Percentiles rank a stretch among this genome's conserved stretches.
Evolutionary conservation across 306 rosid species (phyloP).

Genomic region (Alnus rubra): DNA sequence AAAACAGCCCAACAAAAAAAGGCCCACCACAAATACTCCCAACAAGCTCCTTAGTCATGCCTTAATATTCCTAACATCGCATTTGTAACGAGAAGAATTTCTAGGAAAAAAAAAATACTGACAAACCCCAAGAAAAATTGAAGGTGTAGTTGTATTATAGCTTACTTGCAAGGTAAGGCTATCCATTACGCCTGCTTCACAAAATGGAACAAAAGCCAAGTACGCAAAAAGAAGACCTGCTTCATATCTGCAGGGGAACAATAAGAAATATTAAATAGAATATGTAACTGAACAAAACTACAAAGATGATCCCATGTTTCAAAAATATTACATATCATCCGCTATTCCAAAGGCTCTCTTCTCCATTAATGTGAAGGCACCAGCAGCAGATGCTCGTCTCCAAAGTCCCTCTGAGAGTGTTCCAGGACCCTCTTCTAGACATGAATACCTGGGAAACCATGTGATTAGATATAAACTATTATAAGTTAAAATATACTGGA

Average conservation of each 20-base stretch:
- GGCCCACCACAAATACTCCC: not conserved
- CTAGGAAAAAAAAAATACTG: conserved; percentile 13
- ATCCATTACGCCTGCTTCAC: conserved; percentile 82
- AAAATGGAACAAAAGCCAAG: conserved; percentile 88
- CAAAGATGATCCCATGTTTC: conserved; percentile 26
- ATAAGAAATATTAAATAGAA: conserved; percentile 14
- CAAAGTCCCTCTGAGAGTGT: conserved; percentile 82
- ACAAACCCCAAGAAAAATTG: conserved; percentile 11
- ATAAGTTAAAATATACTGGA: conserved; percentile 4
- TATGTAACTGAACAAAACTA: conserved; percentile 29
- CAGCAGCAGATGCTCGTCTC: conserved; percentile 79
- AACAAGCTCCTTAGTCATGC: not conserved
- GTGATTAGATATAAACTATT: conserved; percentile 26
- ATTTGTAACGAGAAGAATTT: conserved; percentile 2
- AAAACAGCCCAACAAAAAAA: not conserved
- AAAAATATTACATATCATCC: conserved; percentile 75
- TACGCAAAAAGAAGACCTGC: conserved; percentile 92
- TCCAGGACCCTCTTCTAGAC: conserved; percentile 53
- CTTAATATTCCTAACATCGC: conserved; percentile 1
- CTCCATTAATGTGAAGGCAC: conserved; percentile 73
- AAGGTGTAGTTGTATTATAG: conserved; percentile 19
- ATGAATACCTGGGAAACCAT: conserved; percentile 51
- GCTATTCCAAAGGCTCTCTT: conserved; percentile 95
- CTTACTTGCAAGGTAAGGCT: conserved; percentile 91
- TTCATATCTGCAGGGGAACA: conserved; percentile 67